Percentiles rank a stretch among this genome's conserved stretches.
Evolutionary conservation across 176 grass and related monocot genomes (phyloP).

Genomic region (Carex littledalei): DNA sequence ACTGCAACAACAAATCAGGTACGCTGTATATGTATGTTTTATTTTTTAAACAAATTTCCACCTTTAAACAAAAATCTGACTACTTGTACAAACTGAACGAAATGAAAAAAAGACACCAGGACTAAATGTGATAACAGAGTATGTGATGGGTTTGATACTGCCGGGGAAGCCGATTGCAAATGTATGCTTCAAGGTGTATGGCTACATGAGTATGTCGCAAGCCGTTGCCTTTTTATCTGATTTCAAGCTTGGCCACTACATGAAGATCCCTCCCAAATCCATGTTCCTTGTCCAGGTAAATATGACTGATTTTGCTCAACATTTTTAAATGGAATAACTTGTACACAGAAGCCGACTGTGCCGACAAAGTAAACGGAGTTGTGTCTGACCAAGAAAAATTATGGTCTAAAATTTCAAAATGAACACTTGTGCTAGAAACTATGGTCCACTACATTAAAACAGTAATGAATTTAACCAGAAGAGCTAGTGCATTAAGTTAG

Average conservation of each 20-base stretch:
- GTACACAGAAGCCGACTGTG: neutral
- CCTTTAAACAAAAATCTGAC: neutral
- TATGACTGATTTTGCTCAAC: neutral
- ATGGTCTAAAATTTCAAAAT: too few relatives aligned
- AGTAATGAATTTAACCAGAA: neutral
- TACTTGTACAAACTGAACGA: neutral
- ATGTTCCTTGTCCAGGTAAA: conserved; percentile 93
- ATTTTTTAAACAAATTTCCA: neutral
- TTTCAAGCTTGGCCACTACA: conserved; percentile 96
- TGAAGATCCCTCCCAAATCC: conserved; percentile 86
- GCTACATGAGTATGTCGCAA: conserved; percentile 95
- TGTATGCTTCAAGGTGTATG: conserved; percentile 95
- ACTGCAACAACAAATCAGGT: conserved; percentile 87
- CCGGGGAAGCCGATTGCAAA: conserved; percentile 80
- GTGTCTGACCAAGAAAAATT: neutral
- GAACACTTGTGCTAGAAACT: neutral
- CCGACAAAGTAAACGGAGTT: neutral
- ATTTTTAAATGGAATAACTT: neutral
- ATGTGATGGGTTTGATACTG: conserved; percentile 61
- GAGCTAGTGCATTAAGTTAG: neutral
- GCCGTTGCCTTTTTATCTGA: conserved; percentile 69
- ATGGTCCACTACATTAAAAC: neutral
- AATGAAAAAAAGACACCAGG: conserved; percentile 48
- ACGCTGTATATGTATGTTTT: neutral
- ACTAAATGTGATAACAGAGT: conserved; percentile 78